Evolutionary conservation across 768 basidiomycete species (phyloP).

Genomic region (Mrakia frigida): DNA sequence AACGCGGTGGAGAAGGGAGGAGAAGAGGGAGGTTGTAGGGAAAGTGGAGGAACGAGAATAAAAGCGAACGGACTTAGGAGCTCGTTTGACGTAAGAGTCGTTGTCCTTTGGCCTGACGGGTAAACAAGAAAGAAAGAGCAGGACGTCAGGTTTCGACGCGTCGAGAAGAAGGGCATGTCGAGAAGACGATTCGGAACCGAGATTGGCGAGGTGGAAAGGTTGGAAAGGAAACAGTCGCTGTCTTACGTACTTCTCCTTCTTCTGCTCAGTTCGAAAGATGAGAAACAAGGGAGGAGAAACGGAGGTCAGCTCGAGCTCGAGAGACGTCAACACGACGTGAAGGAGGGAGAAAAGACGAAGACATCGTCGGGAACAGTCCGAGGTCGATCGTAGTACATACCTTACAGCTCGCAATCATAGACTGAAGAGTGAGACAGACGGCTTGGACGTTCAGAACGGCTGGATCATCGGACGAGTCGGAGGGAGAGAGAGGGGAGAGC

Average conservation of each 20-base stretch:
- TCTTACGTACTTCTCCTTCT: slow-evolving; percentile 3
- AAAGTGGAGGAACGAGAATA: too few relatives aligned
- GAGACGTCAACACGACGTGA: too few relatives aligned
- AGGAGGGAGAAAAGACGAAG: too few relatives aligned
- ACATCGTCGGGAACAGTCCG: neutral
- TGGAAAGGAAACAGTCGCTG: too few relatives aligned
- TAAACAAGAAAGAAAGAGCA: neutral
- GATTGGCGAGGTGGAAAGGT: too few relatives aligned
- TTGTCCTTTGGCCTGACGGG: neutral
- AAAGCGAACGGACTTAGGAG: neutral
- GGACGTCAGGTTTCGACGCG: neutral
- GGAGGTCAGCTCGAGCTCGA: neutral
- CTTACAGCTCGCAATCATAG: slow-evolving; percentile 90
- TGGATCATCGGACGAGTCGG: neutral
- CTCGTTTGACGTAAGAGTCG: slow-evolving; percentile 16
- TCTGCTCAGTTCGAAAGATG: neutral
- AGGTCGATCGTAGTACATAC: slow-evolving; percentile 44
- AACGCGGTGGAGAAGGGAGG: neutral
- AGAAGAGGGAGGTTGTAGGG: neutral
- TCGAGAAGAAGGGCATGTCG: neutral
- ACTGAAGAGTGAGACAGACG: slow-evolving; percentile 79
- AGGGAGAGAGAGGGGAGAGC: neutral
- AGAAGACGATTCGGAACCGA: too few relatives aligned
- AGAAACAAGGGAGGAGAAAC: neutral
- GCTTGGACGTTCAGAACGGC: slow-evolving; percentile 52